These are phyloP conservation scores for Globisporangium viniferum DNA, from an alignment of 352 stramenopile genomes.

Conservation along the genomic window DNA sequence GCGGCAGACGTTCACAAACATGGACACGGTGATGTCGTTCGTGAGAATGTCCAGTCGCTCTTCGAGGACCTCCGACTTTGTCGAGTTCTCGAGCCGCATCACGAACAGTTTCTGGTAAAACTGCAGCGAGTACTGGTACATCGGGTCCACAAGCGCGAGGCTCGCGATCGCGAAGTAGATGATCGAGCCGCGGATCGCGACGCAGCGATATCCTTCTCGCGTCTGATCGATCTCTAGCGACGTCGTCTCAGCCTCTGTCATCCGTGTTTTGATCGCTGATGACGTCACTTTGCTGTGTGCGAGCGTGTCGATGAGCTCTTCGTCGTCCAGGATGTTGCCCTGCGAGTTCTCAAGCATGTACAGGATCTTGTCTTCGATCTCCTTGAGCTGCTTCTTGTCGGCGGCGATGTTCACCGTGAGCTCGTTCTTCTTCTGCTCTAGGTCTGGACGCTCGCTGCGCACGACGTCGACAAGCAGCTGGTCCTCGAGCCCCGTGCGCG, in stretches of 20 bases:
- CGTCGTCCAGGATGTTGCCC: constrained; percentile 94
- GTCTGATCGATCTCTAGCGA: constrained; percentile 89
- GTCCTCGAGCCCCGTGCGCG: constrained; percentile 89
- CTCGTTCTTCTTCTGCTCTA: constrained; percentile 92
- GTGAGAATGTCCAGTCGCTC: constrained; percentile 88
- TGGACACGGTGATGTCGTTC: constrained; percentile 89
- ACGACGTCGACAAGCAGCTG: constrained; percentile 93
- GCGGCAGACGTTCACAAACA: constrained; percentile 94
- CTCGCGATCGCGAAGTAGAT: constrained; percentile 95
- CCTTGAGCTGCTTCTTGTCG: constrained; percentile 91
- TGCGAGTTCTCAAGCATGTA: constrained; percentile 92
- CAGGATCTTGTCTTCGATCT: constrained; percentile 95
- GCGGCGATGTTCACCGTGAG: constrained; percentile 91
- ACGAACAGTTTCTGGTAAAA: constrained; percentile 93
- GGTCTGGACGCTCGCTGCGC: constrained; percentile 87
- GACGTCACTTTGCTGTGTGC: constrained; percentile 90
- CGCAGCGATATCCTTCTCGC: constrained; percentile 88
- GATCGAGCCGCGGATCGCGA: constrained; percentile 88
- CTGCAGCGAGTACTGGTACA: constrained; percentile 95
- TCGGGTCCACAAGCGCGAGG: constrained; percentile 90
- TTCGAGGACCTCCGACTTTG: constrained; percentile 78
- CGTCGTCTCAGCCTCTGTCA: constrained; percentile 88
- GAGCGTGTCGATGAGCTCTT: constrained; percentile 91
- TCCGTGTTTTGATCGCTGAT: constrained; percentile 86
- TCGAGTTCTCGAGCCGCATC: constrained; percentile 80